Percentiles rank a stretch among this genome's conserved stretches.
Conservation (phyloP, 495 filamentous ascomycete genomes). For the Physcia stellaris region DNA sequence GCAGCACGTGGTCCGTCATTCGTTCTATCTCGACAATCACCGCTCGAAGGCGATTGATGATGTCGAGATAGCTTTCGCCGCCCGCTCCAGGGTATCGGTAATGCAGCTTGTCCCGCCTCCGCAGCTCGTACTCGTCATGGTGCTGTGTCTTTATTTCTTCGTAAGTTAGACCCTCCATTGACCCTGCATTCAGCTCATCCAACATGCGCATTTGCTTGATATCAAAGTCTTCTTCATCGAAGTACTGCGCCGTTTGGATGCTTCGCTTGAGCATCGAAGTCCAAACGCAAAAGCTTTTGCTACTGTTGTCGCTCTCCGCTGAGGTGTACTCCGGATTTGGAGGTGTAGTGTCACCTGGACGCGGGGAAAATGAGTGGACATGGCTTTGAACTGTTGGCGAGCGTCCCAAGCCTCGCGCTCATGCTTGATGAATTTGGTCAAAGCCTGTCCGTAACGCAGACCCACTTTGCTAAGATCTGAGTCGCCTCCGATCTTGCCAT, state of each 20-base stretch:
- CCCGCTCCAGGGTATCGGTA: conserved; percentile 93
- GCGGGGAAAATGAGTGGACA: conserved; percentile 65
- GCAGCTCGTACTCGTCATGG: conserved; percentile 66
- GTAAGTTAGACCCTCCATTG: conserved; percentile 90
- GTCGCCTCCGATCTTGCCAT: conserved; percentile 73
- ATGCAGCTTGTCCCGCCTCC: conserved; percentile 53
- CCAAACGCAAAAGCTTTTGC: conserved; percentile 96
- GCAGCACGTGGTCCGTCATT: conserved; percentile 85
- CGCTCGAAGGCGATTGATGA: conserved; percentile 87
- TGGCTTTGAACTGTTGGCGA: conserved; percentile 58
- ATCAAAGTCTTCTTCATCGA: conserved; percentile 95
- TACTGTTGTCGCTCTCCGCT: conserved; percentile 28
- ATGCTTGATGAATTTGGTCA: conserved; percentile 63
- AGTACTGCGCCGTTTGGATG: conserved; percentile 70
- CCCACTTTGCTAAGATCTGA: conserved; percentile 68
- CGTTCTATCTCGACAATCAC: conserved; percentile 95
- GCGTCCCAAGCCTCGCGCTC: conserved; percentile 66
- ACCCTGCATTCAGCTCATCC: conserved; percentile 85
- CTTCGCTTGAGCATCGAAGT: conserved; percentile 89
- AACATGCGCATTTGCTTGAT: conserved; percentile 97
- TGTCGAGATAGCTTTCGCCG: conserved; percentile 90
- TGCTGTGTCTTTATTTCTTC: conserved; percentile 64
- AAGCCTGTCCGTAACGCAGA: conserved; percentile 51
- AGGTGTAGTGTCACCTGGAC: conserved; percentile 79
- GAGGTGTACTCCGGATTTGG: conserved; percentile 73